Conservation (phyloP, 176 grass and related monocot genomes). For the Metroxylon sagu region DNA sequence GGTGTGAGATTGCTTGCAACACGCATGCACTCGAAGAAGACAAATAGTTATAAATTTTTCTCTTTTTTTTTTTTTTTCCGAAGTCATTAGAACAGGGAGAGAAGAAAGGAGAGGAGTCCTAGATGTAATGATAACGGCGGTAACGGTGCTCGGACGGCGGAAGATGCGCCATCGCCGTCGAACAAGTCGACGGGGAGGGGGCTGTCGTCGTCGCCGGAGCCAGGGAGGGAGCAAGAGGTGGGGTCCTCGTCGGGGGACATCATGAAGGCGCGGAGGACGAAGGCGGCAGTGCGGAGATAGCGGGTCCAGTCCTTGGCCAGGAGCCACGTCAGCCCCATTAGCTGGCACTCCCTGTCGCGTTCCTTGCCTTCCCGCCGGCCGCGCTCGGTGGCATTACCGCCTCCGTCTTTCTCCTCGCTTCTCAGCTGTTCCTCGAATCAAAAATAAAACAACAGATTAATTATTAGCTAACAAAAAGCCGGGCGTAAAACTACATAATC, state of each 20-base stretch:
- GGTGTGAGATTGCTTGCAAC: too few species aligned
- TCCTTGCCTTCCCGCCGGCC: not conserved
- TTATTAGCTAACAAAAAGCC: too few species aligned
- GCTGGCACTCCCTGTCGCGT: slow-evolving; percentile 63
- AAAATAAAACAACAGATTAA: too few species aligned
- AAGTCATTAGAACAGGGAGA: too few species aligned
- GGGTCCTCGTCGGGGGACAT: slow-evolving; percentile 42
- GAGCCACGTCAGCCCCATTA: slow-evolving; percentile 94
- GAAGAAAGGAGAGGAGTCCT: not conserved
- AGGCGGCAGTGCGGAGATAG: slow-evolving; percentile 46
- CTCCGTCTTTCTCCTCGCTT: not conserved
- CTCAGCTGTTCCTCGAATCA: slow-evolving; percentile 24
- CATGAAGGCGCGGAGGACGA: slow-evolving; percentile 67
- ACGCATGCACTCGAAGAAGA: too few species aligned
- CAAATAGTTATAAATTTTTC: too few species aligned
- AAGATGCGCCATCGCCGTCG: slow-evolving; percentile 16
- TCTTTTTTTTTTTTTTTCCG: too few species aligned
- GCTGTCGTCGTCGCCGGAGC: slow-evolving; percentile 27
- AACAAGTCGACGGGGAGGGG: slow-evolving; percentile 55
- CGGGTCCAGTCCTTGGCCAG: slow-evolving; percentile 60
- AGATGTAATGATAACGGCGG: not conserved
- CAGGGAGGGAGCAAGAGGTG: slow-evolving; percentile 44
- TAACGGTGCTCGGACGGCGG: not conserved
- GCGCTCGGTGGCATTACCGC: slow-evolving; percentile 8
- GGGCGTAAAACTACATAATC: too few species aligned